Evolutionary conservation across 495 filamentous ascomycete genomes (phyloP), one percentile per base, ranked within the genome.

Genomic region (Penicillium cosmopolitanum): DNA sequence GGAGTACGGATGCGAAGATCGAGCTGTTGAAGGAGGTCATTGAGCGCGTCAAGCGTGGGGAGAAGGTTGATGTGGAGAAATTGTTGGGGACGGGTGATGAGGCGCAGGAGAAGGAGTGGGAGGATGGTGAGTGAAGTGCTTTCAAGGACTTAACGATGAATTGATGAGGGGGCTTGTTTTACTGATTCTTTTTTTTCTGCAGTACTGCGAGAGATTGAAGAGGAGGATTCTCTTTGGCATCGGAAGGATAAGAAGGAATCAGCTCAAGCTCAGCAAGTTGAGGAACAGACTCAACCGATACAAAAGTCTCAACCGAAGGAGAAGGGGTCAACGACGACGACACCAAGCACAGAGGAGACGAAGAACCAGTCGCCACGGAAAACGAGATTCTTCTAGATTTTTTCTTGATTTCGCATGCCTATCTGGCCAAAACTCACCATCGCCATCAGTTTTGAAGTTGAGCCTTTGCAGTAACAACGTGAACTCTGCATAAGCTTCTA

Each of bases 21-120:
- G 84, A 75, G 5, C 64, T 92, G 35, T 68, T 99, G 43, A 84
- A 84, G 55, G 94, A 97, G 67, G 89, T 97, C 0, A 85, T 98
- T 57, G 88, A 91, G 62, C 84, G 82, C 64, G 80, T 97, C 33
- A 86, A 96, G 70, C 84, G 74, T 28, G 96, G 95, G 13, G 93
- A 99, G 74, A 82, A 92, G 19, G 91, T 98, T 11, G 93, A 98
- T 74, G 92, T 98, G 8, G 91, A 93, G 67, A 86, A 82, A 65
- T 74, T 87, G 53, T 67, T 99, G 55, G 95, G 95, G 8, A 90
- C 91, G 1, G 92, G 93, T 1, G 87, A 93, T 72, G 73, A 80
- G 31, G 81, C 82, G 61, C 84, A 84, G 72, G 95, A 98, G 71
- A 76, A 80, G 66, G 89, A 90, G 68, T 99, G 96, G 95, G 89